Percentiles rank a stretch among this genome's conserved stretches.
Evolutionary conservation across 2,329 filamentous ascomycete species (phyloP).

Genomic region (Fusarium stilboides): DNA sequence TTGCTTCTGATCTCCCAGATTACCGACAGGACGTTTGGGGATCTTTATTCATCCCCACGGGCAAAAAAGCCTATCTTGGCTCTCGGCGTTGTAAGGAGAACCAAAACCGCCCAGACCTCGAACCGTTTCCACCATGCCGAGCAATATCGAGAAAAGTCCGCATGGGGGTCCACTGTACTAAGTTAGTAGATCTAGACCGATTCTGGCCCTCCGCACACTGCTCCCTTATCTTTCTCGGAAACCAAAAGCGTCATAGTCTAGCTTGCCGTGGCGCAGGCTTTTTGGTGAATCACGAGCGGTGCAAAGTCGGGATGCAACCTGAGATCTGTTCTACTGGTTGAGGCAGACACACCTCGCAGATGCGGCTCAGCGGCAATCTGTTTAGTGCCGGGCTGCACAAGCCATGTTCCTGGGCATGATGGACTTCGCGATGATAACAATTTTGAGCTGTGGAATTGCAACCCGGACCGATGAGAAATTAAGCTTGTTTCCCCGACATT

Average conservation of each 20-base stretch:
- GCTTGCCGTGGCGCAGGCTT: neutral
- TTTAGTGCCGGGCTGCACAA: neutral
- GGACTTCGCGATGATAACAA: no score
- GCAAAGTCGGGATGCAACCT: slow-evolving; percentile 17
- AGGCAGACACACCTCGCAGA: slow-evolving; percentile 9
- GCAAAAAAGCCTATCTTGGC: neutral
- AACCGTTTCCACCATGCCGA: slow-evolving; percentile 32
- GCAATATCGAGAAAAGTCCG: slow-evolving; percentile 34
- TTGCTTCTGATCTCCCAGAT: neutral
- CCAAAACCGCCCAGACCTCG: neutral
- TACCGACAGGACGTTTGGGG: neutral
- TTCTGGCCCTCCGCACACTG: neutral
- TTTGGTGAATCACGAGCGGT: slow-evolving; percentile 8
- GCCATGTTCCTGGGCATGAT: neutral
- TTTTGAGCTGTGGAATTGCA: no score
- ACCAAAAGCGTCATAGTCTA: slow-evolving; percentile 7
- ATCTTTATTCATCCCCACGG: slow-evolving; percentile 1
- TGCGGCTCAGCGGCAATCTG: slow-evolving; percentile 31
- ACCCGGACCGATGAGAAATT: neutral
- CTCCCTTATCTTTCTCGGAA: slow-evolving; percentile 7
- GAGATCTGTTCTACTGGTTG: neutral
- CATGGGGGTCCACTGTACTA: slow-evolving; percentile 24
- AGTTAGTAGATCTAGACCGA: slow-evolving; percentile 6
- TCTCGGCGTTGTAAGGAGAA: slow-evolving; percentile 11
- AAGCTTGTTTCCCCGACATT: slow-evolving; percentile 30